Conservation (phyloP, 2,329 filamentous ascomycete genomes). For the Trichoderma atrobrunneum region DNA sequence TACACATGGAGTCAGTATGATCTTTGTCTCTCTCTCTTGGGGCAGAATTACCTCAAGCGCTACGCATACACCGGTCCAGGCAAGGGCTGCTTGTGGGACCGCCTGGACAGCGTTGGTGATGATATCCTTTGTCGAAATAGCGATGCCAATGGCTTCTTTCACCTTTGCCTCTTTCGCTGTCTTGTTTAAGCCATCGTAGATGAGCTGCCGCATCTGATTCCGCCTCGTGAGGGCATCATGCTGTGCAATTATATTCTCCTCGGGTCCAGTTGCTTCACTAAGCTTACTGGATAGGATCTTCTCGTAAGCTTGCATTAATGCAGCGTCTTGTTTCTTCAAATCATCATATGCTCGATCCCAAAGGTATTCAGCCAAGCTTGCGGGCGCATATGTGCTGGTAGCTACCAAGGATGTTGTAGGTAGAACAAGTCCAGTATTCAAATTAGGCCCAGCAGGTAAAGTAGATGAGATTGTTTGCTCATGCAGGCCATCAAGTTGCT, state of each 20-base stretch:
- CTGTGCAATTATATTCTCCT: slow-evolving; percentile 10
- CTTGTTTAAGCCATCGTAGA: slow-evolving; percentile 30
- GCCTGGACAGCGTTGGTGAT: slow-evolving; percentile 23
- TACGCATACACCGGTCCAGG: slow-evolving; percentile 38
- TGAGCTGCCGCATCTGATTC: slow-evolving; percentile 32
- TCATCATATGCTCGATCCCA: slow-evolving; percentile 26
- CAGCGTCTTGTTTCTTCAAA: slow-evolving; percentile 21
- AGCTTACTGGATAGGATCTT: slow-evolving; percentile 22
- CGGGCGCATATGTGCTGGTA: neutral
- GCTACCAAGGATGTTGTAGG: too few species aligned
- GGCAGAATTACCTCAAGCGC: slow-evolving; percentile 30
- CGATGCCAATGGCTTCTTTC: slow-evolving; percentile 27
- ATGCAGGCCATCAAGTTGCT: neutral
- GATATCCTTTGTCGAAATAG: neutral
- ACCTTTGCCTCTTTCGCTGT: slow-evolving; percentile 27
- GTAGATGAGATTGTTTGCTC: neutral
- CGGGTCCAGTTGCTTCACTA: neutral
- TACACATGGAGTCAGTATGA: neutral
- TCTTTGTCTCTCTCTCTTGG: too few species aligned
- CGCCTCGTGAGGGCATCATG: slow-evolving; percentile 2
- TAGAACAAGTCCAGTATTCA: too few species aligned
- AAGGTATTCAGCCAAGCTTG: neutral
- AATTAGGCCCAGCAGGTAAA: neutral
- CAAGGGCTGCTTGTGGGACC: slow-evolving; percentile 34
- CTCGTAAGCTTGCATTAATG: slow-evolving; percentile 25